These are phyloP conservation scores for Aspergillus jensenii DNA, from an alignment of 2,329 filamentous ascomycete genomes.

Conservation along the genomic window DNA sequence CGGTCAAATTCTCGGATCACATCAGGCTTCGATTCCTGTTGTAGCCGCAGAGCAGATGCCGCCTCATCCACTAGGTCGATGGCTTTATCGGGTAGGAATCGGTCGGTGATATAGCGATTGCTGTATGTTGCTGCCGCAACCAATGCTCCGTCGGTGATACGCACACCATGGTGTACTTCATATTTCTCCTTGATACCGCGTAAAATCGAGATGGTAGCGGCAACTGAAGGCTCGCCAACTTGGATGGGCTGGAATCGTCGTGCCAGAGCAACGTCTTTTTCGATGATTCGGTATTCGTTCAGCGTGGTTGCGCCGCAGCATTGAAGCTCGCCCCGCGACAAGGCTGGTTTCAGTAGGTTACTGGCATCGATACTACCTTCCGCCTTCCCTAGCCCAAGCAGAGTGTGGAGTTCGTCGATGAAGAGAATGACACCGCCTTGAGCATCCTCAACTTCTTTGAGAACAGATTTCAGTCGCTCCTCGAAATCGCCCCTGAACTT, in stretches of 20 bases:
- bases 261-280: conserved; percentile 92
- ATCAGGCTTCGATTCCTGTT: conserved; percentile 96
- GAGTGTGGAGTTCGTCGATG: conserved; percentile 88
- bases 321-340: conserved; percentile 90
- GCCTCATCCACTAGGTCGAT: conserved; percentile 97
- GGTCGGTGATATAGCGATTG: conserved; percentile 94
- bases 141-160: conserved; percentile 87
- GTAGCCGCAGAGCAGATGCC: conserved; percentile 81
- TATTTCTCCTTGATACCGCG: conserved; percentile 97
- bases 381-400: conserved; percentile 89
- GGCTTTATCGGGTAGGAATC: conserved; percentile 93
- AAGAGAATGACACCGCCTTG: conserved; percentile 90
- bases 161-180: conserved; percentile 93
- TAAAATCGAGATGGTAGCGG: conserved; percentile 92
- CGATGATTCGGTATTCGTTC: conserved; percentile 87
- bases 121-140: conserved; percentile 90
- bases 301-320: conserved; percentile 94
- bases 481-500: conserved; percentile 97
- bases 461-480: conserved; percentile 83
- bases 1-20: conserved; percentile 89
- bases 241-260: conserved; percentile 91
- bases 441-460: conserved; percentile 88
- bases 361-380: conserved; percentile 96
- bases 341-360: conserved; percentile 87
- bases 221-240: conserved; percentile 86